These are phyloP conservation scores for Castanea sativa DNA, from an alignment of 306 rosid genomes.

Conservation along the genomic window DNA sequence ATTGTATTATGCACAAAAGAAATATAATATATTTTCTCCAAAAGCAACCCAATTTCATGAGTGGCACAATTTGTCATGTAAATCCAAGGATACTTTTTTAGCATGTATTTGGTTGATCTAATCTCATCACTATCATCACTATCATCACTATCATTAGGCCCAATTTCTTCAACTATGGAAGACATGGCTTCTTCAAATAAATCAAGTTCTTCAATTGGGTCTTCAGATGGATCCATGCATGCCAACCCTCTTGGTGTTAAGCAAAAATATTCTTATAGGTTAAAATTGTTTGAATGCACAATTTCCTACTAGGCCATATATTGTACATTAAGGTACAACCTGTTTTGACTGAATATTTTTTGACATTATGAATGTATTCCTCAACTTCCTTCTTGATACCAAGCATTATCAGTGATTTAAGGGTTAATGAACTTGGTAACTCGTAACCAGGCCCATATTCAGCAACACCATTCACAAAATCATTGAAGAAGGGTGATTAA, in stretches of 20 bases:
- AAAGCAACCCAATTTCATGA: too few relatives aligned
- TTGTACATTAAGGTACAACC: neutral
- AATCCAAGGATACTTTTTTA: too few relatives aligned
- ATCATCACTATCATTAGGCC: too few relatives aligned
- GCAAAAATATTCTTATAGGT: neutral
- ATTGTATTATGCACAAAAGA: too few relatives aligned
- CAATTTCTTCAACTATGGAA: too few relatives aligned
- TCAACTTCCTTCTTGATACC: neutral
- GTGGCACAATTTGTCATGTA: too few relatives aligned
- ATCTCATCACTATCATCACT: too few relatives aligned
- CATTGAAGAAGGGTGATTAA: neutral
- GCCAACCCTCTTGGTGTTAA: neutral
- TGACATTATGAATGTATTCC: neutral
- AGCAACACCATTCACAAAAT: neutral
- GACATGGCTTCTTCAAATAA: too few relatives aligned
- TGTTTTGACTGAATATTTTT: neutral
- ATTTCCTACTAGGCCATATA: neutral
- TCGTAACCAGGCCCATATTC: neutral
- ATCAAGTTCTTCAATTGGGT: too few relatives aligned
- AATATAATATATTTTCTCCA: too few relatives aligned
- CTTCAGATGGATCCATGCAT: neutral
- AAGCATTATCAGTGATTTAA: neutral
- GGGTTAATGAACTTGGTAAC: neutral
- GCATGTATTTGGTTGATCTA: too few relatives aligned
- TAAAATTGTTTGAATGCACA: rapidly evolving